Evolutionary conservation across 2,329 filamentous ascomycete genomes (phyloP).

Genomic region (Colletotrichum higginsianum): DNA sequence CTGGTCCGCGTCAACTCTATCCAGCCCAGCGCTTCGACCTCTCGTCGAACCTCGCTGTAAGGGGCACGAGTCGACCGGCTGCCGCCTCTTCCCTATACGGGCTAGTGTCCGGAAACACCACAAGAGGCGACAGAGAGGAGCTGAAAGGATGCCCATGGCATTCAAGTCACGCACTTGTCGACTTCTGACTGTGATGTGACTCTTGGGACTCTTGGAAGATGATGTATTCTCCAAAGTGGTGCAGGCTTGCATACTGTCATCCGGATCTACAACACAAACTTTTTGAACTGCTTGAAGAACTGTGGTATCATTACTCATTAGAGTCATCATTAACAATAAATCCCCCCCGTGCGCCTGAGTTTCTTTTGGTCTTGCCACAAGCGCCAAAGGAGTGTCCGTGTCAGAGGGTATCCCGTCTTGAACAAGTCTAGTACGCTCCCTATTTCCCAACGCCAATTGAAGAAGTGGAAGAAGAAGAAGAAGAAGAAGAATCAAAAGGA

Average conservation of each 20-base stretch:
- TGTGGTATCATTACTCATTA: constrained; percentile 44
- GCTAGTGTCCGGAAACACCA: not conserved
- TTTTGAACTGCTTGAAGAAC: not conserved
- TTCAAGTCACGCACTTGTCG: not conserved
- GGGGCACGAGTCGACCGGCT: not conserved
- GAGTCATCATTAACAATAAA: constrained; percentile 41
- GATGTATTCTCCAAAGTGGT: constrained; percentile 3
- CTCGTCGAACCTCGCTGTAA: not conserved
- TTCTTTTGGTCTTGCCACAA: constrained; percentile 10
- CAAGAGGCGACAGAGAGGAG: not conserved
- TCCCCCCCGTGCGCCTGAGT: constrained; percentile 20
- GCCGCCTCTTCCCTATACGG: not conserved
- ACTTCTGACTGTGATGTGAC: not conserved
- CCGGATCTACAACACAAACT: not conserved
- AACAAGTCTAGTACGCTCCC: constrained; percentile 32
- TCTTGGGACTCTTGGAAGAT: not conserved
- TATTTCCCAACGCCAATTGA: constrained; percentile 22
- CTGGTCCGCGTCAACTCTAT: not conserved
- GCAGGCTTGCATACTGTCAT: not conserved
- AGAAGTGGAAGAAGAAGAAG: not conserved
- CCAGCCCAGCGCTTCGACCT: constrained; percentile 6
- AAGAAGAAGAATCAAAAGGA: not conserved
- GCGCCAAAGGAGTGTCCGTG: constrained; percentile 29
- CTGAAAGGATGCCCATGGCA: not conserved
- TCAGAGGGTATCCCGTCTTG: constrained; percentile 37